Conservation (phyloP, 805 yeast genomes). For the Pichia paraexigua region DNA sequence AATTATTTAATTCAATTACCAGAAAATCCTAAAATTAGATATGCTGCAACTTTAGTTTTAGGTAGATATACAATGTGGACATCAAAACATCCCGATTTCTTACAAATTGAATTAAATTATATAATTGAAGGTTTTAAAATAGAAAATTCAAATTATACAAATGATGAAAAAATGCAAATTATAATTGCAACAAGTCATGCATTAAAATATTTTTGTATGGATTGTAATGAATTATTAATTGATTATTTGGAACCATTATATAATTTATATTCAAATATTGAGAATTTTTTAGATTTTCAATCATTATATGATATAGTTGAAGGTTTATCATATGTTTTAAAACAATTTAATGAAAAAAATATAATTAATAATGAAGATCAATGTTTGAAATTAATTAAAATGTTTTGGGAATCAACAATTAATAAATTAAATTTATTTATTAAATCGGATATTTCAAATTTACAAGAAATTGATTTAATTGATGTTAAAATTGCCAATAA, state of each 20-base stretch:
- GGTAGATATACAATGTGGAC: constrained; percentile 99
- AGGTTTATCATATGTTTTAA: constrained; percentile 80
- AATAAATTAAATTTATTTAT: constrained; percentile 31
- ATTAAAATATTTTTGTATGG: constrained; percentile 88
- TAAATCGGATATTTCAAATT: constrained; percentile 8
- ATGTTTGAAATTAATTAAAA: constrained; percentile 43
- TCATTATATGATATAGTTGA: constrained; percentile 76
- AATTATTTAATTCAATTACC: constrained; percentile 60
- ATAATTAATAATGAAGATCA: constrained; percentile 33
- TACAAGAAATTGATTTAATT: constrained; percentile 27
- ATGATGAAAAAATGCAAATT: constrained; percentile 34
- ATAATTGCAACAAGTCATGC: constrained; percentile 88
- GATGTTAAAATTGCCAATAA: constrained; percentile 56
- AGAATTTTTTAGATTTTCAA: constrained; percentile 49
- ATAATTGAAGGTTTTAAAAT: constrained; percentile 63
- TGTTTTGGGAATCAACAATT: constrained; percentile 63
- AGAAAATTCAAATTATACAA: constrained; percentile 9
- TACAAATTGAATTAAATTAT: constrained; percentile 78
- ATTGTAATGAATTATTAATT: constrained; percentile 63
- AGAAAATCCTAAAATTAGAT: constrained; percentile 77
- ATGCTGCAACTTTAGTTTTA: constrained; percentile 85
- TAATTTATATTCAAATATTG: constrained; percentile 55
- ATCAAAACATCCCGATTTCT: constrained; percentile 67
- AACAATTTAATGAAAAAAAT: constrained; percentile 26
- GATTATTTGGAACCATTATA: constrained; percentile 68